Percentiles rank a stretch among this genome's conserved stretches.
Evolutionary conservation across 1,284 basidiomycete species (phyloP).

Genomic region (Fomitopsis betulina): DNA sequence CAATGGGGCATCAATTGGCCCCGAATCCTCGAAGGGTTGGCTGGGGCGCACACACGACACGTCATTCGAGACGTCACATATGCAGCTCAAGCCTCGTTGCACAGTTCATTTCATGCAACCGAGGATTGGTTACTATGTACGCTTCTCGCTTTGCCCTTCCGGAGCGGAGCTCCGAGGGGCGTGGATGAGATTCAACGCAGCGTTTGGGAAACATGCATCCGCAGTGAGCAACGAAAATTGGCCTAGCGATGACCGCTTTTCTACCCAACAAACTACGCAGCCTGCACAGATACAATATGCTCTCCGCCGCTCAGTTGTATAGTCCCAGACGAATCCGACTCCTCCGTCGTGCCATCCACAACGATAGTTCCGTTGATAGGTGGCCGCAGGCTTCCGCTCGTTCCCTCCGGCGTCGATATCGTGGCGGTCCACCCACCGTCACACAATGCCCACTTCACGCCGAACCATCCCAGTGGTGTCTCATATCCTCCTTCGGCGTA

Average conservation of each 20-base stretch:
- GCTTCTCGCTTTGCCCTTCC: neutral
- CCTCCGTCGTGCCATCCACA: constrained; percentile 19
- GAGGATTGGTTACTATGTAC: neutral
- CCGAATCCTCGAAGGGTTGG: too few relatives aligned
- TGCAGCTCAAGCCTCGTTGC: neutral
- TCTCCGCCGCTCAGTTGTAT: neutral
- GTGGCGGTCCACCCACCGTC: constrained; percentile 20
- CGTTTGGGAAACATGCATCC: too few relatives aligned
- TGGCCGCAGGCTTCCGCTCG: constrained; percentile 26
- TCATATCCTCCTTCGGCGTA: constrained; percentile 39
- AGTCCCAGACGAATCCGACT: neutral
- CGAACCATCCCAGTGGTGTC: constrained; percentile 40
- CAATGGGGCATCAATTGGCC: neutral
- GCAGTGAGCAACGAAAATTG: too few relatives aligned
- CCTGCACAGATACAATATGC: neutral
- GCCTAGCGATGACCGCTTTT: too few relatives aligned
- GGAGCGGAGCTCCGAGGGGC: neutral
- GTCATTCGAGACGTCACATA: neutral
- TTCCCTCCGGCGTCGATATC: constrained; percentile 30
- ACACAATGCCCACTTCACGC: constrained; percentile 29
- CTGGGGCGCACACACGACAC: neutral
- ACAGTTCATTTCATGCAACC: neutral
- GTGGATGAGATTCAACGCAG: neutral
- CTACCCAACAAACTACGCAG: neutral
- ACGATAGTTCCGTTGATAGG: constrained; percentile 28